Conservation (phyloP, 345 rosid genomes). For the Salix arbutifolia region DNA sequence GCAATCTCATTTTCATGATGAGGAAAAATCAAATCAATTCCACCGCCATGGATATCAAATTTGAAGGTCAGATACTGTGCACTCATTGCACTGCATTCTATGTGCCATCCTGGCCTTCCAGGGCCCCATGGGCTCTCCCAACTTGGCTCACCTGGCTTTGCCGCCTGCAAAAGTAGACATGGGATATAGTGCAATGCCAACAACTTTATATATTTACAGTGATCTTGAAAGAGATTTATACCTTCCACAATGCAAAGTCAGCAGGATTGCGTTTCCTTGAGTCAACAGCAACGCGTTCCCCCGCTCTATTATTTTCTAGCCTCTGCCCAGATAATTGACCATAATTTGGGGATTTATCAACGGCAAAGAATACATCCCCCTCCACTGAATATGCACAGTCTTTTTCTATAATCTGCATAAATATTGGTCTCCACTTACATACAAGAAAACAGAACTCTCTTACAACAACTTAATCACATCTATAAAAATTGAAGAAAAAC, state of each 20-base stretch:
- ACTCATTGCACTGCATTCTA: constrained; percentile 99
- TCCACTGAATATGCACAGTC: constrained; percentile 65
- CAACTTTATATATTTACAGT: neutral
- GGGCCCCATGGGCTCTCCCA: constrained; percentile 95
- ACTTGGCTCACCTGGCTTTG: constrained; percentile 78
- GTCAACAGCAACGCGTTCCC: constrained; percentile 84
- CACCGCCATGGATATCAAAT: constrained; percentile 89
- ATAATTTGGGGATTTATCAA: constrained; percentile 67
- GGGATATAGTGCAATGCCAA: neutral
- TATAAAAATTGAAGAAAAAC: neutral
- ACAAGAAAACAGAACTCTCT: neutral
- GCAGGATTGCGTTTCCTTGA: constrained; percentile 77
- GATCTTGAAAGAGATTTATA: constrained; percentile 10
- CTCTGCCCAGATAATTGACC: constrained; percentile 71
- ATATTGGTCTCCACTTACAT: neutral
- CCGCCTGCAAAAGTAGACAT: constrained; percentile 51
- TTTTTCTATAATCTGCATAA: constrained; percentile 70
- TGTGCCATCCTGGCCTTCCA: constrained; percentile 98
- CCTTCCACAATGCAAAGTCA: constrained; percentile 96
- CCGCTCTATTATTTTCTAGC: constrained; percentile 70
- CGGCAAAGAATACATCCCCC: constrained; percentile 79
- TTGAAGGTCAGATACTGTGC: constrained; percentile 54
- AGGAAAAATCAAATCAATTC: constrained; percentile 72
- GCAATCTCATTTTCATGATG: constrained; percentile 93
- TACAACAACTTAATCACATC: neutral